Conservation (phyloP, 2,329 filamentous ascomycete species). For the Parascedosporium putredinis region DNA sequence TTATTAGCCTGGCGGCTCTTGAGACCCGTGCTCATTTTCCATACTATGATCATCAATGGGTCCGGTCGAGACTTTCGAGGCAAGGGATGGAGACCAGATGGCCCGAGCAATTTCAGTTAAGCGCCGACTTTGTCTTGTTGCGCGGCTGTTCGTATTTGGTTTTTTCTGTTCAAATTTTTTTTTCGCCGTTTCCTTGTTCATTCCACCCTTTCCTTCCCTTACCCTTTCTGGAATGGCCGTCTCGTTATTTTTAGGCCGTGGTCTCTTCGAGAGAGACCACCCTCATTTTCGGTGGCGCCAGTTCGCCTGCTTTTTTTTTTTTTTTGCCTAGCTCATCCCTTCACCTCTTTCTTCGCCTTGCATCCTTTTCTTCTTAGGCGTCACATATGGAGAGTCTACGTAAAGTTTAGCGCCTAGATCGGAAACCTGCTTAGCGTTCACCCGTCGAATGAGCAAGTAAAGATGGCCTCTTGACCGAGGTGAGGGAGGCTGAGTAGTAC, state of each 20-base stretch:
- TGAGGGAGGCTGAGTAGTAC: too few species aligned
- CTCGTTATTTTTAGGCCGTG: background rate
- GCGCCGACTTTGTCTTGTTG: background rate
- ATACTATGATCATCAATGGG: too few species aligned
- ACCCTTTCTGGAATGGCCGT: too few species aligned
- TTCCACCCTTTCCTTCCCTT: background rate
- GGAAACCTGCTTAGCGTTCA: background rate
- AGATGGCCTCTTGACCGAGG: too few species aligned
- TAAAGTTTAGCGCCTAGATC: conserved; percentile 1
- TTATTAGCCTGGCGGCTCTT: background rate
- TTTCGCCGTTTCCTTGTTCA: background rate
- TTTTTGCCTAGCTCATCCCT: background rate
- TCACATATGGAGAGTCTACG: too few species aligned
- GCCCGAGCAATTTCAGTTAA: conserved; percentile 2
- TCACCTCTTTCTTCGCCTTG: background rate
- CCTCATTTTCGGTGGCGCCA: too few species aligned
- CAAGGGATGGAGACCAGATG: too few species aligned
- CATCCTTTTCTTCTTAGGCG: too few species aligned
- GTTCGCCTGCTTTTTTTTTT: too few species aligned
- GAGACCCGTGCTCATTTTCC: too few species aligned
- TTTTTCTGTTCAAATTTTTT: background rate
- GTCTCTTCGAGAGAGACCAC: background rate
- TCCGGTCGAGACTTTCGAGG: too few species aligned
- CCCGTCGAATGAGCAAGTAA: background rate
- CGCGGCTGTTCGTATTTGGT: background rate